A percentile compares a stretch with the other conserved stretches of the same genome.
phyloP scores from a whole-genome alignment of 164 flowering plant genomes.

The Echeveria elegans region DNA sequence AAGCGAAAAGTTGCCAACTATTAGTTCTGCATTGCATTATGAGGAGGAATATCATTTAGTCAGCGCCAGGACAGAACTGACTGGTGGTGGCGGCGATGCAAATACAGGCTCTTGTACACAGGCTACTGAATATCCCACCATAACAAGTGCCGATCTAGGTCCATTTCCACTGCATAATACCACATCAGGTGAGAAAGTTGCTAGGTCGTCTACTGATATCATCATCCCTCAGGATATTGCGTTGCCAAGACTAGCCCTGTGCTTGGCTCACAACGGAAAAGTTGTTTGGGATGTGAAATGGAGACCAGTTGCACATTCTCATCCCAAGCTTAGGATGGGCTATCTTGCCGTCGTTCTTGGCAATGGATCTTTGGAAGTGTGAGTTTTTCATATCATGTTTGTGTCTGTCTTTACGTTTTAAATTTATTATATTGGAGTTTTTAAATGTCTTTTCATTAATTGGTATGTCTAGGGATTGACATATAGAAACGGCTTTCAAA shows the following conservation, averaged over 20 bases:
- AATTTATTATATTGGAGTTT: not conserved
- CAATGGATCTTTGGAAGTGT: conserved; percentile 96
- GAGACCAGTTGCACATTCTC: conserved; percentile 39
- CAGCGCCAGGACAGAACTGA: conserved; percentile 11
- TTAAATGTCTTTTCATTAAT: not conserved
- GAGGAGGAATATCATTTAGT: conserved; percentile 11
- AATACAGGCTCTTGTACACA: not conserved
- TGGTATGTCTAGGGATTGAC: not conserved
- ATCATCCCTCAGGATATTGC: conserved; percentile 33
- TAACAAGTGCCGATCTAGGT: conserved; percentile 9
- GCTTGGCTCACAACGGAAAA: conserved; percentile 93
- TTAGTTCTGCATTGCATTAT: conserved; percentile 12
- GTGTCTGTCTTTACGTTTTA: not conserved
- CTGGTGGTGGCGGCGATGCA: conserved; percentile 7
- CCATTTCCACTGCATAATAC: conserved; percentile 6
- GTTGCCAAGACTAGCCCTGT: conserved; percentile 60
- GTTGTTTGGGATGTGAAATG: conserved; percentile 98
- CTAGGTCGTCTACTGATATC: conserved; percentile 11
- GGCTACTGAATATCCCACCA: not conserved
- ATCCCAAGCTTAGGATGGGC: conserved; percentile 53
- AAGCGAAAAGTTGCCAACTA: conserved; percentile 9
- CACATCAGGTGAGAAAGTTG: conserved; percentile 8
- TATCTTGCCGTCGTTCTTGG: conserved; percentile 93
- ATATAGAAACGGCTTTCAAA: not conserved
- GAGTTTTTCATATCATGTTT: conserved; percentile 21